Conservation (phyloP, 768 basidiomycete species). For the Clitopilus hobsonii region DNA sequence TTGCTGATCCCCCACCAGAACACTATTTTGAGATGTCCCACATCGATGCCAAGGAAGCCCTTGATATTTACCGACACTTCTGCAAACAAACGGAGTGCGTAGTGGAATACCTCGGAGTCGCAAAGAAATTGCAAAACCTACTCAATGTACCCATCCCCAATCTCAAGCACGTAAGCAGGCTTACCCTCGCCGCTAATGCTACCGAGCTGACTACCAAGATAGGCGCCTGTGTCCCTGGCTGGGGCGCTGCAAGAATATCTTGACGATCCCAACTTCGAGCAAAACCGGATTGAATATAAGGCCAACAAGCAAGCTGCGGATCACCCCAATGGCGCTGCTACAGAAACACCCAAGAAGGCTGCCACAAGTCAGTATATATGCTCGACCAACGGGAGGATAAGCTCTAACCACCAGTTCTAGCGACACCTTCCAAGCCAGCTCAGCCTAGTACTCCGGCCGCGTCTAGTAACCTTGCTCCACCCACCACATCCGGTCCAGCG, state of each 20-base stretch:
- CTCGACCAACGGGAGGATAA: background rate
- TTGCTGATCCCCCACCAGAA: conserved; percentile 51
- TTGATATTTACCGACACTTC: conserved; percentile 88
- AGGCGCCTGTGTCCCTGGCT: conserved; percentile 96
- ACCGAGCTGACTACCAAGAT: conserved; percentile 3
- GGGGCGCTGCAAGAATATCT: conserved; percentile 93
- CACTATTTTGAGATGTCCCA: conserved; percentile 99
- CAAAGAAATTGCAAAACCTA: conserved; percentile 88
- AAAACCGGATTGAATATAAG: conserved; percentile 90
- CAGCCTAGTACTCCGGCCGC: background rate
- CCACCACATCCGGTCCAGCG: conserved; percentile 8
- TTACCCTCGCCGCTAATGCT: background rate
- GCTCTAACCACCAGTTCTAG: background rate
- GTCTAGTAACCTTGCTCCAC: conserved; percentile 11
- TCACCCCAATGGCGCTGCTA: background rate
- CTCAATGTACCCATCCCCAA: conserved; percentile 93
- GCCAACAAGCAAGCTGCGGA: conserved; percentile 61
- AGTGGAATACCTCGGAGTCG: conserved; percentile 88
- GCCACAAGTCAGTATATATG: background rate
- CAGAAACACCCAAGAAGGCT: background rate
- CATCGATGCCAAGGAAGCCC: conserved; percentile 81
- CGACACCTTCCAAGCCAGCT: background rate
- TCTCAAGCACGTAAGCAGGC: conserved; percentile 70
- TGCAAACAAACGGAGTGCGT: conserved; percentile 91
- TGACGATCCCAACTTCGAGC: conserved; percentile 94